Evolutionary conservation across 306 rosid genomes (phyloP).

Genomic region (Acacia acuminata): DNA sequence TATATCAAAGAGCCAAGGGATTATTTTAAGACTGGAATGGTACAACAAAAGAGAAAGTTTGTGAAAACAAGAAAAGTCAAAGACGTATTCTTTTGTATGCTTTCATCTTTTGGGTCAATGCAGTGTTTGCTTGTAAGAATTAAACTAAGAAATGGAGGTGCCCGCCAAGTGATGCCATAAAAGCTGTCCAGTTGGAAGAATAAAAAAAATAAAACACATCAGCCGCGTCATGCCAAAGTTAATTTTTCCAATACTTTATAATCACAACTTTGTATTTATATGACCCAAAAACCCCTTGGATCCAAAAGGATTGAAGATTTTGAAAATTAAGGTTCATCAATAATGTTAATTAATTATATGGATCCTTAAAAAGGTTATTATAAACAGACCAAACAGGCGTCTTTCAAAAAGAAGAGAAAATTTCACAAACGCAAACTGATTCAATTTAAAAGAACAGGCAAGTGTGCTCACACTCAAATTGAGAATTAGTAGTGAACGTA

Average conservation of each 20-base stretch:
- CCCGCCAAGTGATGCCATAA: neutral
- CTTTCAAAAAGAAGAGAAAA: neutral
- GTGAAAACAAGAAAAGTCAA: neutral
- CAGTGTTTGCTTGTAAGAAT: neutral
- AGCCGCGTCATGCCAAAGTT: neutral
- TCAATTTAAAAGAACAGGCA: too few species aligned
- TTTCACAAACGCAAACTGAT: neutral
- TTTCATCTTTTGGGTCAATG: too few species aligned
- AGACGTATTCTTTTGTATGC: too few species aligned
- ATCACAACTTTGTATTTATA: too few species aligned
- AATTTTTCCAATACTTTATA: neutral
- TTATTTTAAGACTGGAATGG: too few species aligned
- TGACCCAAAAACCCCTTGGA: too few species aligned
- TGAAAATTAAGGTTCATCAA: too few species aligned
- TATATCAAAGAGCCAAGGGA: too few species aligned
- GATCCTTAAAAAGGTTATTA: too few species aligned
- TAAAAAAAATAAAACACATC: too few species aligned
- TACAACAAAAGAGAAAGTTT: neutral
- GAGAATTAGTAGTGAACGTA: neutral
- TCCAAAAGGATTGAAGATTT: too few species aligned
- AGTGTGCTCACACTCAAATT: neutral
- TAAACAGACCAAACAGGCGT: neutral
- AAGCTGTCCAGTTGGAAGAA: neutral
- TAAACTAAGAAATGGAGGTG: neutral
- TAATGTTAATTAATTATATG: too few species aligned